Evolutionary conservation across 129 eudicot species (phyloP).

Genomic region (Lonicera japonica): DNA sequence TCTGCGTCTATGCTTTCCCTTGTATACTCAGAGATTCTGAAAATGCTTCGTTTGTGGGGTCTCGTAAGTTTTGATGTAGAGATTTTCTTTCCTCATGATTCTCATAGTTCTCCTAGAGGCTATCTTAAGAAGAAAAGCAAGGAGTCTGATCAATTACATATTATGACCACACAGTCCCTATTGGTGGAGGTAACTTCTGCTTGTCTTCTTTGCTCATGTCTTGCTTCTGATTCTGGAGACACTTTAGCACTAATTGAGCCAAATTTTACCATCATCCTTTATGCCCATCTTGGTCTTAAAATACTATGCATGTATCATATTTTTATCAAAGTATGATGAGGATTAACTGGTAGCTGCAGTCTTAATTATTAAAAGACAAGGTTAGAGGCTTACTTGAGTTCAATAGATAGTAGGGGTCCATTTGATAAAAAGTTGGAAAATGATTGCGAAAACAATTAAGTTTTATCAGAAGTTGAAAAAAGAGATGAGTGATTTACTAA

Average conservation of each 20-base stretch:
- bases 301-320: too few relatives aligned
- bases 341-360: too few relatives aligned
- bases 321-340: too few relatives aligned
- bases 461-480: too few relatives aligned
- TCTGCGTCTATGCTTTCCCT: slow-evolving; percentile 73
- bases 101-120: slow-evolving; percentile 60
- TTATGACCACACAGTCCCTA: slow-evolving; percentile 61
- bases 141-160: slow-evolving; percentile 63
- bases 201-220: slow-evolving; percentile 1
- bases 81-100: slow-evolving; percentile 61
- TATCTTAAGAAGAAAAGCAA: slow-evolving; percentile 61
- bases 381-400: too few relatives aligned
- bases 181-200: slow-evolving; percentile 57
- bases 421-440: too few relatives aligned
- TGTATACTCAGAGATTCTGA: slow-evolving; percentile 69
- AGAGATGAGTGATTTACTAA: too few relatives aligned
- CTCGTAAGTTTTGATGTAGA: slow-evolving; percentile 66
- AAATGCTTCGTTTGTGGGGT: slow-evolving; percentile 70
- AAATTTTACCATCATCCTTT: background rate
- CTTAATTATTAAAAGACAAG: too few relatives aligned
- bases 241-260: background rate
- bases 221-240: slow-evolving; percentile 16
- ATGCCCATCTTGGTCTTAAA: too few relatives aligned
- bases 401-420: too few relatives aligned
- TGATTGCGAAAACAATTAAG: too few relatives aligned